Percentiles rank a stretch among this genome's conserved stretches.
phyloP scores from a whole-genome alignment of 176 grass and related monocot species.

The Phoenix roebelenii region DNA sequence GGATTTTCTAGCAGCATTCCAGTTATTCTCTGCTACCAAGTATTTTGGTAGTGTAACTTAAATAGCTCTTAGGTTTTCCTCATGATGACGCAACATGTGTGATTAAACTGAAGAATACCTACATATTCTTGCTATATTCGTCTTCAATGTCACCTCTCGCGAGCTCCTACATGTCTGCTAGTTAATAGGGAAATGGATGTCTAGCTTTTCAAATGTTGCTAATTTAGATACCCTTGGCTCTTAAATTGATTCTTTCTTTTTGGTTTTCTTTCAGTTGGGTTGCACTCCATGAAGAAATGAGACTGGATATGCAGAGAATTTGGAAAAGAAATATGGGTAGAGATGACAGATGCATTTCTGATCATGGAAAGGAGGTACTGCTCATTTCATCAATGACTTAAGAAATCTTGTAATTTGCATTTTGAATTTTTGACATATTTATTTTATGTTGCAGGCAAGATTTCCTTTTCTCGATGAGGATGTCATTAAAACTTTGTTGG shows the following conservation, averaged over 20 bases:
- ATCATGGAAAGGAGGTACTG: conserved; percentile 83
- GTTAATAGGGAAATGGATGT: too few relatives aligned
- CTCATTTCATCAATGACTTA: not conserved
- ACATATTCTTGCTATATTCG: too few relatives aligned
- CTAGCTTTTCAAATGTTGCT: too few relatives aligned
- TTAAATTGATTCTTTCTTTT: conserved; percentile 10
- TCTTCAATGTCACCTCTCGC: too few relatives aligned
- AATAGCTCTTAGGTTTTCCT: too few relatives aligned
- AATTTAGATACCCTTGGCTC: too few relatives aligned
- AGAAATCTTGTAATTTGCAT: not conserved
- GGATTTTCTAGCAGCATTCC: too few relatives aligned
- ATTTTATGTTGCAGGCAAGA: conserved; percentile 38
- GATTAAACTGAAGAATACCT: too few relatives aligned
- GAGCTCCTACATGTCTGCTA: too few relatives aligned
- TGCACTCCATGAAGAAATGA: conserved; percentile 74
- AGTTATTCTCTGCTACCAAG: too few relatives aligned
- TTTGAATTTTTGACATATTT: not conserved
- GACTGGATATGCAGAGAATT: conserved; percentile 82
- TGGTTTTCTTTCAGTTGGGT: conserved; percentile 47
- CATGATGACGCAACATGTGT: too few relatives aligned
- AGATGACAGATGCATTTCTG: conserved; percentile 89
- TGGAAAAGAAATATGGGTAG: conserved; percentile 99
- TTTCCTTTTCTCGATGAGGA: conserved; percentile 94
- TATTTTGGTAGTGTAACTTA: too few relatives aligned
- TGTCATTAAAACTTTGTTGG: conserved; percentile 62